A percentile compares a stretch with the other conserved stretches of the same genome.
Evolutionary conservation across 805 yeast species (phyloP).

Genomic region (Scheffersomyces ergatensis): DNA sequence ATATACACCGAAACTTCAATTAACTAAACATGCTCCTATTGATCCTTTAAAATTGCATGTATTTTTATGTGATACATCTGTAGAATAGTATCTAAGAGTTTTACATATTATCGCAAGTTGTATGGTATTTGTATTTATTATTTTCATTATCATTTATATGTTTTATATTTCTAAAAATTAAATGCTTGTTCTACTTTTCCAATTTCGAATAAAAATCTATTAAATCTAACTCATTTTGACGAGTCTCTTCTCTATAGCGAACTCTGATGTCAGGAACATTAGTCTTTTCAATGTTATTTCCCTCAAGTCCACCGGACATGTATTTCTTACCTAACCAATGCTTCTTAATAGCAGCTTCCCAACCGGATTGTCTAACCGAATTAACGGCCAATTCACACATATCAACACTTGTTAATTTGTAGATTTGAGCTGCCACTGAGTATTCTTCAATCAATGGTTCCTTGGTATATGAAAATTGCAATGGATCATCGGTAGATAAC

Average conservation of each 20-base stretch:
- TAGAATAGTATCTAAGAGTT: too few relatives aligned
- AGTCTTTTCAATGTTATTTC: conserved; percentile 89
- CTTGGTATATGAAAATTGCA: conserved; percentile 94
- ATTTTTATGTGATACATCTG: too few relatives aligned
- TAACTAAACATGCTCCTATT: too few relatives aligned
- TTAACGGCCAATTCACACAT: conserved; percentile 96
- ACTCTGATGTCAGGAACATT: conserved; percentile 91
- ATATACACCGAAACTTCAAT: too few relatives aligned
- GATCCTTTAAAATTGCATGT: too few relatives aligned
- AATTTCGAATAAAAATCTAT: conserved; percentile 57
- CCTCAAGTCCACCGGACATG: conserved; percentile 59
- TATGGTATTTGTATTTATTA: too few relatives aligned
- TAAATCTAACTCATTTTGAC: conserved; percentile 66
- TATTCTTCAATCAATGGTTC: conserved; percentile 98
- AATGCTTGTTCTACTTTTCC: not conserved
- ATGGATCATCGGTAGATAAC: conserved; percentile 94
- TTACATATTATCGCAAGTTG: too few relatives aligned
- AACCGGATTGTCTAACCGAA: conserved; percentile 92
- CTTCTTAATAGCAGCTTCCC: conserved; percentile 78
- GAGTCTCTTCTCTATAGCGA: conserved; percentile 80
- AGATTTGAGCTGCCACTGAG: conserved; percentile 97
- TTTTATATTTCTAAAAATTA: not conserved
- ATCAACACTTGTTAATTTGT: conserved; percentile 89
- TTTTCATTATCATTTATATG: too few relatives aligned
- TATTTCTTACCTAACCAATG: conserved; percentile 88